A percentile compares a stretch with the other conserved stretches of the same genome.
Conservation (phyloP, 2,329 filamentous ascomycete species). For the Sclerotiophoma versabilis region DNA sequence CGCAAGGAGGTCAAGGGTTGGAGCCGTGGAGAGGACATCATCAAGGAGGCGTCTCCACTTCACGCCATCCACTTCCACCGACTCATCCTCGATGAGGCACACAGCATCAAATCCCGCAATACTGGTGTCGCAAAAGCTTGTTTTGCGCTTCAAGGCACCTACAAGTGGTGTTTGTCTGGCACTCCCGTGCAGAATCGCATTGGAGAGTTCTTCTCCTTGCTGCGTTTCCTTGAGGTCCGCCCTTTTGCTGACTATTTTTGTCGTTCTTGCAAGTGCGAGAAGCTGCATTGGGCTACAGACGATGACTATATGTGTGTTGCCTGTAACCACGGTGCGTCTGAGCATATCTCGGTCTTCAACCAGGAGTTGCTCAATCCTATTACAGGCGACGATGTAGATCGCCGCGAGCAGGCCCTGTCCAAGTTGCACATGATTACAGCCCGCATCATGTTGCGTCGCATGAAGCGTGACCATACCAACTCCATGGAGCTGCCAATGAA, state of each 20-base stretch:
- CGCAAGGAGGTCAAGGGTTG: slow-evolving; percentile 93
- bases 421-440: slow-evolving; percentile 90
- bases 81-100: slow-evolving; percentile 91
- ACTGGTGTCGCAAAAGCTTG: slow-evolving; percentile 95
- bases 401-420: slow-evolving; percentile 73
- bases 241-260: slow-evolving; percentile 96
- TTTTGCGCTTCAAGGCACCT: slow-evolving; percentile 84
- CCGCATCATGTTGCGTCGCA: slow-evolving; percentile 91
- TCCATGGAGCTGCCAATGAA: slow-evolving; percentile 97
- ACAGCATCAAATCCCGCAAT: slow-evolving; percentile 89
- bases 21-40: slow-evolving; percentile 76
- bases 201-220: slow-evolving; percentile 92
- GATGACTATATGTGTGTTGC: slow-evolving; percentile 72
- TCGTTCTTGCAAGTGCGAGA: slow-evolving; percentile 81
- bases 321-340: slow-evolving; percentile 71
- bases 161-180: slow-evolving; percentile 95
- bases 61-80: slow-evolving; percentile 89
- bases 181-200: slow-evolving; percentile 97
- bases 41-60: slow-evolving; percentile 79
- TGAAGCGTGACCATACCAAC: slow-evolving; percentile 92
- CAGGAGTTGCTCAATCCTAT: slow-evolving; percentile 90
- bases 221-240: slow-evolving; percentile 86
- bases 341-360: slow-evolving; percentile 85
- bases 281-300: slow-evolving; percentile 83
- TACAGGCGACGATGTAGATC: slow-evolving; percentile 55